Evolutionary conservation across 2,329 filamentous ascomycete genomes (phyloP).

Genomic region (Rosellinia necatrix): DNA sequence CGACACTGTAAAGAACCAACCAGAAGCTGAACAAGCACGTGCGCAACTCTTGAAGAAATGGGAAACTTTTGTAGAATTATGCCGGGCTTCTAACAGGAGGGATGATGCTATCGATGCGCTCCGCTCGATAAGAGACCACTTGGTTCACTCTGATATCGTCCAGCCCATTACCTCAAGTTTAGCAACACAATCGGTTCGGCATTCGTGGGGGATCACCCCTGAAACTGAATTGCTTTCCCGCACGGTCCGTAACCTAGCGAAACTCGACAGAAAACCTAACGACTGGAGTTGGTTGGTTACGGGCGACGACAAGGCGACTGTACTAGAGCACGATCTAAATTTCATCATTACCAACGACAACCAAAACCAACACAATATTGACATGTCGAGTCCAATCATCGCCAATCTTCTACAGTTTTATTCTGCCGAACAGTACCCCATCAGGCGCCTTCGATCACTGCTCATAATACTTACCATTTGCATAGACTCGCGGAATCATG

Average conservation of each 20-base stretch:
- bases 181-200: constrained; percentile 52
- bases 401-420: constrained; percentile 56
- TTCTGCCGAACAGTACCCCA: constrained; percentile 53
- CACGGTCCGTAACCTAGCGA: constrained; percentile 63
- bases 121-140: constrained; percentile 62
- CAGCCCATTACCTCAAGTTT: constrained; percentile 57
- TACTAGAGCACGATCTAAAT: constrained; percentile 64
- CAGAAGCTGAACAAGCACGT: constrained; percentile 59
- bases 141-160: constrained; percentile 63
- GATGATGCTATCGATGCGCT: constrained; percentile 64
- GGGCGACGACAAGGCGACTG: constrained; percentile 58
- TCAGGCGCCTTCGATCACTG: constrained; percentile 58
- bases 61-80: constrained; percentile 68
- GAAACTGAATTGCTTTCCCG: constrained; percentile 60
- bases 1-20: constrained; percentile 61
- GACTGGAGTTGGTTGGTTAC: constrained; percentile 61
- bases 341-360: constrained; percentile 48
- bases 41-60: constrained; percentile 67
- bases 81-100: constrained; percentile 55
- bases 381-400: constrained; percentile 51
- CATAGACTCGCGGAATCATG: constrained; percentile 50
- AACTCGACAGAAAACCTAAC: constrained; percentile 59
- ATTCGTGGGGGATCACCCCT: constrained; percentile 58
- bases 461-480: constrained; percentile 54
- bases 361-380: constrained; percentile 42